These are phyloP conservation scores for Lentinula aciculospora DNA, from an alignment of 768 basidiomycete species.

Conservation along the genomic window DNA sequence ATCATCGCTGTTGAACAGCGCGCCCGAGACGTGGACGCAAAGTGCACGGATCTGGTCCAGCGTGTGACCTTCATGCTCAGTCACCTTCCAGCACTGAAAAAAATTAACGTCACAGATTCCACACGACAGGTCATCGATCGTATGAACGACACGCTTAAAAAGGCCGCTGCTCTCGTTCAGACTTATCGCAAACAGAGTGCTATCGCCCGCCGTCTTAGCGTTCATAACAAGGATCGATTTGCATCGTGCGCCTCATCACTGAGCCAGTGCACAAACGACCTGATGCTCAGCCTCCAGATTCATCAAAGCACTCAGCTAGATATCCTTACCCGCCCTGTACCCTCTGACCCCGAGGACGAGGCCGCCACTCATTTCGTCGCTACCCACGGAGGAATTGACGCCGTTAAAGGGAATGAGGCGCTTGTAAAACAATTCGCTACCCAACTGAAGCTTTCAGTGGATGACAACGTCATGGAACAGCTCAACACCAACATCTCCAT, in stretches of 20 bases:
- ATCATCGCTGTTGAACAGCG: constrained; percentile 32
- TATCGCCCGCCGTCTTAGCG: constrained; percentile 30
- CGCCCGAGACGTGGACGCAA: constrained; percentile 31
- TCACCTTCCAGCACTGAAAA: constrained; percentile 28
- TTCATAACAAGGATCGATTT: constrained; percentile 32
- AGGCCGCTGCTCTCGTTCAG: constrained; percentile 30
- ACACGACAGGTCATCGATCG: constrained; percentile 31
- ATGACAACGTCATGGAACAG: constrained; percentile 35
- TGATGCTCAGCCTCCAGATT: constrained; percentile 36
- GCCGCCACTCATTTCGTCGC: constrained; percentile 29
- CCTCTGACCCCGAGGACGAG: constrained; percentile 29
- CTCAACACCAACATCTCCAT: constrained; percentile 29
- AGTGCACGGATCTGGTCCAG: constrained; percentile 33
- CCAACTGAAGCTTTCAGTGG: constrained; percentile 28
- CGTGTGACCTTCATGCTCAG: constrained; percentile 38
- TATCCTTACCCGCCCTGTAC: constrained; percentile 29
- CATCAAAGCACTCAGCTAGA: constrained; percentile 31
- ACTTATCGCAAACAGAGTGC: constrained; percentile 31
- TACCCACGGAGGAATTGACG: constrained; percentile 29
- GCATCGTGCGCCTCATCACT: constrained; percentile 22
- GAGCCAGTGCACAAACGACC: constrained; percentile 28
- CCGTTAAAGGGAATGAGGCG: constrained; percentile 26
- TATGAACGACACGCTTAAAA: constrained; percentile 31
- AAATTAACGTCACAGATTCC: constrained; percentile 24
- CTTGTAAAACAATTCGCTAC: constrained; percentile 32